Percentiles rank a stretch among this genome's conserved stretches.
phyloP scores from a whole-genome alignment of 176 grass and related monocot species.

The Calamus simplicifolius region DNA sequence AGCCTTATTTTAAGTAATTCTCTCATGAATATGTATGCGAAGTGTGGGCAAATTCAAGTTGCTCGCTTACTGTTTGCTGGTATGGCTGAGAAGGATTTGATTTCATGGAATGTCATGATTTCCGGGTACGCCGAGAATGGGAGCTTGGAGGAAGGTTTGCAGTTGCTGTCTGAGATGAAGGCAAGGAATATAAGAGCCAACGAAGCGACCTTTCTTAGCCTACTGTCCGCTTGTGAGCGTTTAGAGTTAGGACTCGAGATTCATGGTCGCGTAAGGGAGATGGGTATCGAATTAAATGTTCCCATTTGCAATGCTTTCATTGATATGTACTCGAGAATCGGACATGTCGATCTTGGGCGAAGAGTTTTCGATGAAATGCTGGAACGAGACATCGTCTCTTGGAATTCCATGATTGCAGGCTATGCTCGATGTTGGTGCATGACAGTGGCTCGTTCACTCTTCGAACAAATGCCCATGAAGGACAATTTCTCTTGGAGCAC shows the following conservation, averaged over 20 bases:
- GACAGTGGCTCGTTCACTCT: background rate
- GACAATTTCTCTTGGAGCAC: slow-evolving; percentile 11
- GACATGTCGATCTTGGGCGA: background rate
- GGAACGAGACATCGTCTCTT: background rate
- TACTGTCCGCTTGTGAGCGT: background rate
- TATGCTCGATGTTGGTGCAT: slow-evolving; percentile 3
- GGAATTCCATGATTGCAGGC: slow-evolving; percentile 3
- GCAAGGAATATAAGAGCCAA: background rate
- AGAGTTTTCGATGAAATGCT: background rate
- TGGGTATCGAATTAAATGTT: background rate
- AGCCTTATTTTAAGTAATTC: background rate
- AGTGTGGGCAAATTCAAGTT: background rate
- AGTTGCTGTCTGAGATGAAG: slow-evolving; percentile 2
- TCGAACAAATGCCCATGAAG: background rate
- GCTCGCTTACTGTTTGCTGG: background rate
- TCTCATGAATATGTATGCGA: slow-evolving; percentile 3
- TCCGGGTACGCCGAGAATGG: background rate
- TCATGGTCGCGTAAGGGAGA: background rate
- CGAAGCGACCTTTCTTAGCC: slow-evolving; percentile 4
- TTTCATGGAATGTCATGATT: slow-evolving; percentile 2
- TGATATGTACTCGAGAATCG: slow-evolving; percentile 6
- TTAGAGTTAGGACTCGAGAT: slow-evolving; percentile 1
- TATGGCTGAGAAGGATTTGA: background rate
- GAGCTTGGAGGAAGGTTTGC: background rate
- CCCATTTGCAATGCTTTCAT: slow-evolving; percentile 1